Evolutionary conservation across 2,329 filamentous ascomycete genomes (phyloP).

Genomic region (Colletotrichum costaricense): DNA sequence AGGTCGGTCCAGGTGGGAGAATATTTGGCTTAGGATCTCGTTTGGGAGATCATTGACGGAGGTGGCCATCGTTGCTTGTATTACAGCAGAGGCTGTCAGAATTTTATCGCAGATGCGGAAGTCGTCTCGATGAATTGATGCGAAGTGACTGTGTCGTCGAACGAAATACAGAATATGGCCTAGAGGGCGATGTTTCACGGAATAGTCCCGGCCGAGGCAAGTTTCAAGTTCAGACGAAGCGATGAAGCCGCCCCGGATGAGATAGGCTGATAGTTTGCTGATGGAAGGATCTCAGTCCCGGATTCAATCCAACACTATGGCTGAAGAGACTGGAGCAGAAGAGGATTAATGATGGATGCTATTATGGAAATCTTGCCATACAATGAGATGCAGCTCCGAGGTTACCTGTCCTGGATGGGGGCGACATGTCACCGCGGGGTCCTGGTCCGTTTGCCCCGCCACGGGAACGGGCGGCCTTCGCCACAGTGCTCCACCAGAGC

Average conservation of each 20-base stretch:
- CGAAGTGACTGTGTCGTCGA: not conserved
- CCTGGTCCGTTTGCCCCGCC: not conserved
- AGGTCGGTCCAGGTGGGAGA: constrained; percentile 62
- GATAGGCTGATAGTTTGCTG: not conserved
- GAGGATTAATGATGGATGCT: not conserved
- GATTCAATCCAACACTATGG: not conserved
- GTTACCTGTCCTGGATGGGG: not conserved
- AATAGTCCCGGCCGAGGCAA: constrained; percentile 1
- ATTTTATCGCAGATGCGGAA: too few species aligned
- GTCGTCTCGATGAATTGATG: not conserved
- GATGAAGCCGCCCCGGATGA: not conserved
- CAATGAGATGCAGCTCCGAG: not conserved
- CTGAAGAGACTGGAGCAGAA: not conserved
- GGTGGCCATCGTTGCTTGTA: not conserved
- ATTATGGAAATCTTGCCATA: not conserved
- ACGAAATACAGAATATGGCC: too few species aligned
- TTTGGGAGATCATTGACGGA: constrained; percentile 61
- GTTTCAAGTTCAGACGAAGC: constrained; percentile 21
- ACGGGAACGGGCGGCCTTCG: not conserved
- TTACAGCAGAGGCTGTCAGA: not conserved
- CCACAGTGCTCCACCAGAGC: constrained; percentile 18
- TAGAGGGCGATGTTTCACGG: constrained; percentile 18
- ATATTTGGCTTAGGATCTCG: constrained; percentile 69
- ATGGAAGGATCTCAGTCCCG: not conserved
- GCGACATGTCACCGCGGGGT: constrained; percentile 19